phyloP scores from a whole-genome alignment of 148 eudicot genomes.

The Simmondsia chinensis region DNA sequence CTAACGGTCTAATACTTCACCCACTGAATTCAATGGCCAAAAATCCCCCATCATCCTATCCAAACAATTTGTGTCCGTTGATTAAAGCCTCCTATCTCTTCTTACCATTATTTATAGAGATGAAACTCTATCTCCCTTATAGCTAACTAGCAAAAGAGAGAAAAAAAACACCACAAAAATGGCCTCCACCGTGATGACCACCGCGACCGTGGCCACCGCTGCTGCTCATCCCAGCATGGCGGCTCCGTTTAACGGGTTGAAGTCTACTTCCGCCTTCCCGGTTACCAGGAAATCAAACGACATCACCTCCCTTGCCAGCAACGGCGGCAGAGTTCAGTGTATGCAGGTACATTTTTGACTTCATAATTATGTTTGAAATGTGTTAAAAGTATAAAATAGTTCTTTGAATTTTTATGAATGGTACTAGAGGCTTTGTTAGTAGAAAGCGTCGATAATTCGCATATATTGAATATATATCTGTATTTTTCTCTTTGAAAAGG shows the following conservation, averaged over 20 bases:
- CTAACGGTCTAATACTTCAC: not conserved
- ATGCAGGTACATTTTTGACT: conserved; percentile 28
- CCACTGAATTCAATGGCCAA: conserved; percentile 7
- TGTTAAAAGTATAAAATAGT: not conserved
- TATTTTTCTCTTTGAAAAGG: too few relatives aligned
- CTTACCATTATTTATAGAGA: too few relatives aligned
- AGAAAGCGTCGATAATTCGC: too few relatives aligned
- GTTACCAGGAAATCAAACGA: conserved; percentile 23
- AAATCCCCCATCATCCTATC: conserved; percentile 7
- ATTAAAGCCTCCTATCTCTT: not conserved
- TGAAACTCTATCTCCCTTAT: not conserved
- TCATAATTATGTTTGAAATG: not conserved
- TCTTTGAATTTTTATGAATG: too few relatives aligned
- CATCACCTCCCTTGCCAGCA: conserved; percentile 37
- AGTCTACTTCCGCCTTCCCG: conserved; percentile 33
- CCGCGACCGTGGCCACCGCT: conserved; percentile 22
- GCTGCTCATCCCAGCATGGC: conserved; percentile 37
- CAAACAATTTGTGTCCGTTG: conserved; percentile 14
- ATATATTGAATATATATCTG: too few relatives aligned
- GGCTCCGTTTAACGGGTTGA: conserved; percentile 47
- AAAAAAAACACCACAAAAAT: conserved; percentile 8
- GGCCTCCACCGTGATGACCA: conserved; percentile 35
- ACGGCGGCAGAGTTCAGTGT: conserved; percentile 50
- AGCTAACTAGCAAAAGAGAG: conserved; percentile 1
- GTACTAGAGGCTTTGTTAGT: too few relatives aligned